Evolutionary conservation across 257 asterid species (phyloP).

Genomic region (Solanum sitiens): DNA sequence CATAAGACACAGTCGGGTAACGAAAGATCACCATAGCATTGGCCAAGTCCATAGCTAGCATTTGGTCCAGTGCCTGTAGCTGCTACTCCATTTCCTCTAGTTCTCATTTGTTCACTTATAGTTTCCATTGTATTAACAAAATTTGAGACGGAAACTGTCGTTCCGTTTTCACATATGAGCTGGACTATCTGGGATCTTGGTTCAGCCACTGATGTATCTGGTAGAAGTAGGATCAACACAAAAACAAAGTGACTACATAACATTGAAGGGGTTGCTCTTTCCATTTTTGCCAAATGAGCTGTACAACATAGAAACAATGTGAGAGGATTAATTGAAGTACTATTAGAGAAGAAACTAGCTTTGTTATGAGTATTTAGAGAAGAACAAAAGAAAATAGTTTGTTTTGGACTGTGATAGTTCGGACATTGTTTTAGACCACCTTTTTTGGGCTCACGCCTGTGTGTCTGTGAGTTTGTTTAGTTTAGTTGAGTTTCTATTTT

Average conservation of each 20-base stretch:
- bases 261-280: neutral
- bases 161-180: constrained; percentile 1
- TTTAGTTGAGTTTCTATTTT: neutral
- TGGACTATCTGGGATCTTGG: constrained; percentile 9
- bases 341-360: neutral
- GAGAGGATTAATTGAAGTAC: neutral
- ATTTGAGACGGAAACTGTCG: neutral
- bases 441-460: neutral
- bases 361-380: neutral
- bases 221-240: neutral
- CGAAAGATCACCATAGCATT: constrained; percentile 25
- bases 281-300: constrained; percentile 1
- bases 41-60: constrained; percentile 6
- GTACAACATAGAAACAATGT: neutral
- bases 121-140: neutral
- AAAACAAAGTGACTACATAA: neutral
- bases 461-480: neutral
- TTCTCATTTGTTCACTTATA: neutral
- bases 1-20: constrained; percentile 9
- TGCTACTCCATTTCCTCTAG: constrained; percentile 4
- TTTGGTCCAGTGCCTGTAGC: constrained; percentile 2
- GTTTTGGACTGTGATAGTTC: neutral
- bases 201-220: neutral
- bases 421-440: neutral
- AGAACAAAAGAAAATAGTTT: neutral